Conservation (phyloP, 352 stramenopile genomes). For the Pythium utonaiense region DNA sequence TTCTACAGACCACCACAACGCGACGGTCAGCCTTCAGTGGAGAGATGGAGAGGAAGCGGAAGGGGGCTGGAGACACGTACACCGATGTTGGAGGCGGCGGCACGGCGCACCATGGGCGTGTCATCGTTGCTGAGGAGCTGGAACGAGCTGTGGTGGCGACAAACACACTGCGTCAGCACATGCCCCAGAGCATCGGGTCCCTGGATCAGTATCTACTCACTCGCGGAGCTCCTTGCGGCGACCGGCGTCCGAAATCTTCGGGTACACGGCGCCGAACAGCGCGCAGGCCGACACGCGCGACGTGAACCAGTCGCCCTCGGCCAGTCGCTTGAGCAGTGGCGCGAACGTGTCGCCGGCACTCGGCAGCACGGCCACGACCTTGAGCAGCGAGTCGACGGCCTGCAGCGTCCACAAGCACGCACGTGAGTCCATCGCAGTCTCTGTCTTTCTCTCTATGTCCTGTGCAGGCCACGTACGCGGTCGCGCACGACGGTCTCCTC, state of each 20-base stretch:
- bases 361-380: conserved; percentile 60
- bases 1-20: conserved; percentile 36
- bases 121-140: conserved; percentile 81
- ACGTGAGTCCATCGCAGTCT: background rate
- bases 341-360: conserved; percentile 62
- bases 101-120: conserved; percentile 85
- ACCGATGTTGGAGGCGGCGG: conserved; percentile 74
- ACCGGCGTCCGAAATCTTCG: conserved; percentile 47
- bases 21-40: too few relatives aligned
- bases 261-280: conserved; percentile 74
- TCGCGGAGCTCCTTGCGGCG: conserved; percentile 84
- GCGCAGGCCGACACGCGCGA: conserved; percentile 85
- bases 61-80: conserved; percentile 24
- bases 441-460: background rate
- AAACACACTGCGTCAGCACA: conserved; percentile 9
- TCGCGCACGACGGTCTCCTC: conserved; percentile 95
- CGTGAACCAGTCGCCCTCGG: conserved; percentile 87
- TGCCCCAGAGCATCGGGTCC: background rate
- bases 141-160: conserved; percentile 47
- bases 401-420: conserved; percentile 1
- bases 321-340: conserved; percentile 75
- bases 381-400: conserved; percentile 73
- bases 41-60: background rate
- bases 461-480: conserved; percentile 27
- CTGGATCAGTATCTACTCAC: conserved; percentile 31